Evolutionary conservation across 2,329 filamentous ascomycete genomes (phyloP), one percentile per base, ranked within the genome.

Genomic region (Colletotrichum sp.): DNA sequence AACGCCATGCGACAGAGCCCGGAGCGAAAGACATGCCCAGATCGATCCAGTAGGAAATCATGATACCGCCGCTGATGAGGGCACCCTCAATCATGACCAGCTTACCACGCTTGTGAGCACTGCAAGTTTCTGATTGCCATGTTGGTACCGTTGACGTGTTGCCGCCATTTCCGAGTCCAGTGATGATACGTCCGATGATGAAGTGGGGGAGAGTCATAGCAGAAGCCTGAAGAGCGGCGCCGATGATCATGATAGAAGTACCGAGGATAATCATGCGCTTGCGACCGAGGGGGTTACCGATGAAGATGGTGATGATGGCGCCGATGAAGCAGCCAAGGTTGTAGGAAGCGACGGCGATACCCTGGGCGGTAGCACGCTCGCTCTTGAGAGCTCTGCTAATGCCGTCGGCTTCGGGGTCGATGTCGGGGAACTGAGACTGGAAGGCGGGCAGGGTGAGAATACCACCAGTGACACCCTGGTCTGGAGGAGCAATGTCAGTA

Each of bases 381-480:
- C 85, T 85, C 65, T 82, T 82, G 70, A 86, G 81, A 2, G 80
- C 69, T 1, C 78, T 39, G 59, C 81, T 81, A 21, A 84, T 81
- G 10, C 36, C 63, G 3, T 13, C 15, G 77, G 76, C 52, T 83
- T 82, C 44, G 78, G 75, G 1, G 81, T 80, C 28, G 52, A 68
- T 76, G 32, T 72, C 55, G 64, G 76, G 91, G 78, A 92, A 92
- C 18, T 85, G 83, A 3, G 83, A 79, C 3, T 92, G 85, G 79
- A 94, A 95, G 12, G 89, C 88, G 24, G 89, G 85, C 80, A 96
- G 89, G 5, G 93, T 95, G 72, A 96, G 86, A 78, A 96, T 92
- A 72, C 93, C 93, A 62, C 93, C 94, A 89, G 95, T 95, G 12
- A 95, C 93, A 81, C 94, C 92, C 84, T 94, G 93, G 83, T 95